Conservation (phyloP, 352 stramenopile genomes). For the Blastocystis sp. region DNA sequence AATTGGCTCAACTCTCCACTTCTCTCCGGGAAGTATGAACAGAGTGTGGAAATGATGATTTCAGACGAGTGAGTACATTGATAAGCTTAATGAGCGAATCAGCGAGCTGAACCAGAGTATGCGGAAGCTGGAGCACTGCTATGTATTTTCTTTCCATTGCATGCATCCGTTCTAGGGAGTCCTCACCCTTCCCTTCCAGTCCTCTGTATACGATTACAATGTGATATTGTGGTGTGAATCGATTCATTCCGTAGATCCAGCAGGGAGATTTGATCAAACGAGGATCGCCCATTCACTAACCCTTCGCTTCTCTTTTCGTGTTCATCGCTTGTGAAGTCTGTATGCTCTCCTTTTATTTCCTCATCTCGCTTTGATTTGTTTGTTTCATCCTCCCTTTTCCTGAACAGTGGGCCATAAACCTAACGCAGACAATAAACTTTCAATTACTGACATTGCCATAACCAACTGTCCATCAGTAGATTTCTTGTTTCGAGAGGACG, state of each 20-base stretch:
- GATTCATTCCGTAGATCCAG: not conserved
- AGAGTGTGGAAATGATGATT: not conserved
- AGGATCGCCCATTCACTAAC: not conserved
- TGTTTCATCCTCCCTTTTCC: no score
- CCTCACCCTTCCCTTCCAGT: constrained; percentile 35
- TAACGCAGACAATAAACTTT: no score
- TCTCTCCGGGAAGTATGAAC: not conserved
- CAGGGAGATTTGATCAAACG: not conserved
- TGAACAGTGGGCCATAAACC: no score
- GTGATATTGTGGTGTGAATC: not conserved
- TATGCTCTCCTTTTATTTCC: not conserved
- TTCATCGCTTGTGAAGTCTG: not conserved
- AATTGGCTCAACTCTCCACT: constrained; percentile 20
- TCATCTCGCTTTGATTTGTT: not conserved
- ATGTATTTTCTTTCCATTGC: not conserved
- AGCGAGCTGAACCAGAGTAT: constrained; percentile 50
- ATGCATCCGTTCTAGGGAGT: not conserved
- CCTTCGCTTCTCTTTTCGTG: not conserved
- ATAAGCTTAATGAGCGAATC: constrained; percentile 1
- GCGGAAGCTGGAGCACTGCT: constrained; percentile 32
- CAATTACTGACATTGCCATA: no score
- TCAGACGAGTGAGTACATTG: not conserved
- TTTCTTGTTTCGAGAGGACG: not conserved
- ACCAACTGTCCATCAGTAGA: not conserved
- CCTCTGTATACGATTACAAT: constrained; percentile 36